Evolutionary conservation across 176 grass and related monocot species (phyloP), one percentile per base, ranked within the genome.

Genomic region (Bolboschoenus planiculmis): DNA sequence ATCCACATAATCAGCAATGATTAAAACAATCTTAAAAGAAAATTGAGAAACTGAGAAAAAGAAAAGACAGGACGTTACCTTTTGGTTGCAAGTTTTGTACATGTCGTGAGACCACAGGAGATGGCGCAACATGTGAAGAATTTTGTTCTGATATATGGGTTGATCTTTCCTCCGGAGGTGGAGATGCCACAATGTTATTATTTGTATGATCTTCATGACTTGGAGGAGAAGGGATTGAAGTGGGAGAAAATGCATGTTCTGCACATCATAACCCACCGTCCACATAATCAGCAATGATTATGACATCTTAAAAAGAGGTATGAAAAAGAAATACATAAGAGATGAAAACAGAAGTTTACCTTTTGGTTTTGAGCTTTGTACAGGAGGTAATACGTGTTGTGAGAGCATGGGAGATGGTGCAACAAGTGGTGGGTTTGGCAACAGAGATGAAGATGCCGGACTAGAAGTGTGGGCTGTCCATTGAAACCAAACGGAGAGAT

Each of bases 391-490:
- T 50, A 76, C 72, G 8, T 48, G 24, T 46, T 46, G 68, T 51
- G 44, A 33, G 26, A 76, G 3, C 26, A 18, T 26, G 13, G 72
- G 72, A 51, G 64, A 43, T 78, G 70, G 37, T 34, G 83, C 34
- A 85, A 85, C 36, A 80, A 80, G 55, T 80, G 78, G 53, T 60
- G 53, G n/a, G 4, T 36, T 56, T 26, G 5, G 31, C 51, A 26
- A 58, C 33, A 81, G 78, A 86, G 84, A 82, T 88, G 84, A 58
- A 80, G 82, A 50, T 83, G 56, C 72, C 43, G 79, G 77, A 72
- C 84, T 60, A 21, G 65, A 27, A 90, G 57, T 1, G 11, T n/a
- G 31, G 78, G 62, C 76, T 48, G 36, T 54, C 61, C 74, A 53
- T 83, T 80, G 4, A 82, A 18, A 37, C 15, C 51, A 35, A 84